Evolutionary conservation across 805 yeast genomes (phyloP).

Genomic region (Lachancea sp.): DNA sequence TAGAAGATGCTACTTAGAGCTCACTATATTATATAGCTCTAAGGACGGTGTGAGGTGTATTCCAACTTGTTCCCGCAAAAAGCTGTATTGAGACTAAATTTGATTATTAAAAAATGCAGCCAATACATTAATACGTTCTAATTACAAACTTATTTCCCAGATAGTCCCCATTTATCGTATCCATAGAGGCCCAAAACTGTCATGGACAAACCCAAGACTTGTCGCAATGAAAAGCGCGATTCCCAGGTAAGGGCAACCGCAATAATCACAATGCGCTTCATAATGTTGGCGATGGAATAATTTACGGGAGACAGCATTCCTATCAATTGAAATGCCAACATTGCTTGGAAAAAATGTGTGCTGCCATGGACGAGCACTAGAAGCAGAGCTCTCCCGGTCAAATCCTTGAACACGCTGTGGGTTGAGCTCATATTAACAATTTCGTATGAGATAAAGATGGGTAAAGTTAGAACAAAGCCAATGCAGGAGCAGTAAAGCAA

Average conservation of each 20-base stretch:
- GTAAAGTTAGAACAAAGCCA: slow-evolving; percentile 62
- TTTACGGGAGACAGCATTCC: slow-evolving; percentile 70
- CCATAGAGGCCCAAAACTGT: slow-evolving; percentile 60
- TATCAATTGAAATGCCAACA: slow-evolving; percentile 68
- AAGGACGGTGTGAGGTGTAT: not conserved
- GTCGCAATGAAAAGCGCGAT: slow-evolving; percentile 38
- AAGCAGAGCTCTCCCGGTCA: slow-evolving; percentile 26
- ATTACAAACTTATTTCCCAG: not conserved
- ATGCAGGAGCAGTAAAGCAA: slow-evolving; percentile 63
- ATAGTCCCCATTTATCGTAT: slow-evolving; percentile 61
- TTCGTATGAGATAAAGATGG: slow-evolving; percentile 59
- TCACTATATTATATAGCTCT: not conserved
- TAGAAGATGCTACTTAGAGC: not conserved
- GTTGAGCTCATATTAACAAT: slow-evolving; percentile 23
- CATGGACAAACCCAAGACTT: slow-evolving; percentile 47
- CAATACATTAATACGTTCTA: not conserved
- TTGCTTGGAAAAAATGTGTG: slow-evolving; percentile 64
- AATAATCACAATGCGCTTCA: slow-evolving; percentile 68
- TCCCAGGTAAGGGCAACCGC: slow-evolving; percentile 61
- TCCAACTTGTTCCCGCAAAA: no score
- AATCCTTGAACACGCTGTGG: slow-evolving; percentile 26
- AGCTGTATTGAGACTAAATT: no score
- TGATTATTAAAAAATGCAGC: not conserved
- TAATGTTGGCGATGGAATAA: slow-evolving; percentile 71
- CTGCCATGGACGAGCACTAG: slow-evolving; percentile 56